Conservation (phyloP, 2,329 filamentous ascomycete genomes). For the Monosporascus cannonballus region DNA sequence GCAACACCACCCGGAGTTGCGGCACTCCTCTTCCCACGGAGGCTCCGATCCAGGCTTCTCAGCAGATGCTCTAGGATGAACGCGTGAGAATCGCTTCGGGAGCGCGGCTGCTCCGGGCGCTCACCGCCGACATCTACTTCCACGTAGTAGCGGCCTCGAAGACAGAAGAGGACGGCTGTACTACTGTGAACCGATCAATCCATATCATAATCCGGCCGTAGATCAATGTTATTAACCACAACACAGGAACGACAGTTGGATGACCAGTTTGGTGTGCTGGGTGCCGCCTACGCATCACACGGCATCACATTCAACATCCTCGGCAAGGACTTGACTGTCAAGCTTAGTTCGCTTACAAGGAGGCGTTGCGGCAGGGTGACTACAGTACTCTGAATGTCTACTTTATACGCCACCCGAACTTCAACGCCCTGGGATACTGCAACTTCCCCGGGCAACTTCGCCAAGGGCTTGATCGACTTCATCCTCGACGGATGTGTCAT, state of each 20-base stretch:
- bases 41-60: slow-evolving; percentile 17
- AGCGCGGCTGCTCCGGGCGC: slow-evolving; percentile 12
- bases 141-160: slow-evolving; percentile 28
- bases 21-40: slow-evolving; percentile 22
- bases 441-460: slow-evolving; percentile 36
- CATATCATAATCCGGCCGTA: background rate
- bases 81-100: slow-evolving; percentile 14
- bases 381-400: slow-evolving; percentile 42
- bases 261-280: slow-evolving; percentile 40
- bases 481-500: slow-evolving; percentile 29
- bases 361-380: slow-evolving; percentile 36
- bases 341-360: slow-evolving; percentile 39
- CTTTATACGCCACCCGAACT: slow-evolving; percentile 31
- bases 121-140: slow-evolving; percentile 33
- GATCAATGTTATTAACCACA: slow-evolving; percentile 6
- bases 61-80: slow-evolving; percentile 20
- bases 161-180: slow-evolving; percentile 27
- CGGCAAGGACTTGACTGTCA: slow-evolving; percentile 38
- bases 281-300: slow-evolving; percentile 36
- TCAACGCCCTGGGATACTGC: slow-evolving; percentile 34
- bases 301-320: slow-evolving; percentile 39
- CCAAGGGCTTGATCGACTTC: slow-evolving; percentile 26
- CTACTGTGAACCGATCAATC: slow-evolving; percentile 23
- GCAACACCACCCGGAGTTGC: slow-evolving; percentile 7
- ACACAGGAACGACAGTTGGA: slow-evolving; percentile 28